A percentile compares a stretch with the other conserved stretches of the same genome.
Conservation (phyloP, 345 rosid genomes). For the Euphorbia tirucalli region DNA sequence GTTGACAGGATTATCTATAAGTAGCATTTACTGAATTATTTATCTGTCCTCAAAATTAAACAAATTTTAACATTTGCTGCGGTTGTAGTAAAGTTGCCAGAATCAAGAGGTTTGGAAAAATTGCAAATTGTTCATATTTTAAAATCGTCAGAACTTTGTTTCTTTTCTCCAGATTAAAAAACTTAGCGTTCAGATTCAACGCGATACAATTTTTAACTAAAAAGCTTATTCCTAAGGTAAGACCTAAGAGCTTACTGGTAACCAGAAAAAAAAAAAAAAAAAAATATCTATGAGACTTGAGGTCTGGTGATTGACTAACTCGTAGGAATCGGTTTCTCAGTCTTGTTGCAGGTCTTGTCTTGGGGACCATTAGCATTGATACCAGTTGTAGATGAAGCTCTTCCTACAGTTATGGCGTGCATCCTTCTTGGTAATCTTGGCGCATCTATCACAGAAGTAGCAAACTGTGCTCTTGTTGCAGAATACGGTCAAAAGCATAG, state of each 20-base stretch:
- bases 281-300: background rate
- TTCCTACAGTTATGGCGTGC: constrained; percentile 61
- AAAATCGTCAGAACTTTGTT: too few relatives aligned
- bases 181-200: background rate
- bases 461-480: constrained; percentile 84
- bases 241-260: background rate
- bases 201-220: background rate
- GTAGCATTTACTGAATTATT: too few relatives aligned
- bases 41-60: too few relatives aligned
- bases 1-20: too few relatives aligned
- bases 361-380: constrained; percentile 77
- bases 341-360: constrained; percentile 65
- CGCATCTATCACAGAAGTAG: constrained; percentile 81
- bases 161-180: background rate
- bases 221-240: background rate
- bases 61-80: too few relatives aligned
- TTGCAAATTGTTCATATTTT: too few relatives aligned
- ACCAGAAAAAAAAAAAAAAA: background rate
- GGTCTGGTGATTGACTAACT: constrained; percentile 6
- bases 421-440: constrained; percentile 77
- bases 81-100: too few relatives aligned
- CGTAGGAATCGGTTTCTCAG: constrained; percentile 36
- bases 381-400: constrained; percentile 55
- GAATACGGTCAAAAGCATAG: constrained; percentile 67
- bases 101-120: too few relatives aligned